Percentiles rank a stretch among this genome's conserved stretches.
Evolutionary conservation across 1,284 basidiomycete species (phyloP).

Genomic region (Mycosarcoma mackinlayi): DNA sequence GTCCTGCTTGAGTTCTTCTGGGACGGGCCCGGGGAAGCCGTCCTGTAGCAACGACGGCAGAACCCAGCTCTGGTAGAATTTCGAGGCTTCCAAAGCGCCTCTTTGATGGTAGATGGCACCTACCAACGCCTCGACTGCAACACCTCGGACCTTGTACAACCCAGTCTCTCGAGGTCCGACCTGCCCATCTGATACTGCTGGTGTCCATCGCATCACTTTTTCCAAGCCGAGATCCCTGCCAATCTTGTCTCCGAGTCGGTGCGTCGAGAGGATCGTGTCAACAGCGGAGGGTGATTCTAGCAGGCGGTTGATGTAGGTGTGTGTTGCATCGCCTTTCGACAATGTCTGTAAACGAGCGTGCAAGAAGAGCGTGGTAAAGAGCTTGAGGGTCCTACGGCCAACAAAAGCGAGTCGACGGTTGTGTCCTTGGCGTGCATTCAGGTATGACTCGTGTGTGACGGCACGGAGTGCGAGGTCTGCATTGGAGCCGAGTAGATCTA

Average conservation of each 20-base stretch:
- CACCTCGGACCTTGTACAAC: conserved; percentile 65
- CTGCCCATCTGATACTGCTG: conserved; percentile 53
- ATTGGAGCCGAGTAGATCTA: conserved; percentile 48
- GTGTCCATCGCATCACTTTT: conserved; percentile 67
- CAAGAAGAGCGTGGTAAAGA: conserved; percentile 60
- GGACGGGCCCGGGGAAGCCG: conserved; percentile 33
- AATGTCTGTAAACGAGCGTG: conserved; percentile 37
- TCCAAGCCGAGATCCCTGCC: conserved; percentile 61
- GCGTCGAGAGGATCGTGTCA: conserved; percentile 54
- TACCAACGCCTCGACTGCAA: conserved; percentile 64
- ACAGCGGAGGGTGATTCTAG: conserved; percentile 44
- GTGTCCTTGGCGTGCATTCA: conserved; percentile 54
- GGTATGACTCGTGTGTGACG: conserved; percentile 63
- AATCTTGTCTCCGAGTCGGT: conserved; percentile 58
- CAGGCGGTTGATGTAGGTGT: conserved; percentile 42
- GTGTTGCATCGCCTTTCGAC: conserved; percentile 15
- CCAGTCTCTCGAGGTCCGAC: conserved; percentile 59
- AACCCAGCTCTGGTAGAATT: conserved; percentile 33
- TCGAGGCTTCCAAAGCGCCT: conserved; percentile 35
- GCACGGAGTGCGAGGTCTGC: conserved; percentile 51
- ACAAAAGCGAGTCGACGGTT: conserved; percentile 64
- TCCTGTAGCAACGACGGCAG: conserved; percentile 33
- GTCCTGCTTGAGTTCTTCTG: conserved; percentile 27
- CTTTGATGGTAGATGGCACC: conserved; percentile 66
- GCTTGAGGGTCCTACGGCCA: conserved; percentile 60